Percentiles rank a stretch among this genome's conserved stretches.
These are phyloP conservation scores for Areca catechu DNA, from an alignment of 176 grass and related monocot genomes.

Conservation along the genomic window DNA sequence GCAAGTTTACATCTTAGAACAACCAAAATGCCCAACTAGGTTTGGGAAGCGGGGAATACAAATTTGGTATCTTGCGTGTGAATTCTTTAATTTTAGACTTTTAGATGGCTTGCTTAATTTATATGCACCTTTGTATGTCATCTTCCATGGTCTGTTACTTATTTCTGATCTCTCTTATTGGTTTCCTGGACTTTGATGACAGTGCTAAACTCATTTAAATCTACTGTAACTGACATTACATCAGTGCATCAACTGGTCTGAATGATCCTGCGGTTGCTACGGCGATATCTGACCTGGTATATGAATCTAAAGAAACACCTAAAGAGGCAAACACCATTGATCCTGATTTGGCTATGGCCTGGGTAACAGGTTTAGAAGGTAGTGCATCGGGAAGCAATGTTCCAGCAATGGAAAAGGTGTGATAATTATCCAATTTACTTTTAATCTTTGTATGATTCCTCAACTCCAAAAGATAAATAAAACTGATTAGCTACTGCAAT, in stretches of 20 bases:
- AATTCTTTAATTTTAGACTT: too few relatives aligned
- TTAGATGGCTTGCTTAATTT: too few relatives aligned
- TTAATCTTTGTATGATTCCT: slow-evolving; percentile 4
- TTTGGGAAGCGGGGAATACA: too few relatives aligned
- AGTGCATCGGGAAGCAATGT: slow-evolving; percentile 77
- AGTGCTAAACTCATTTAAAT: slow-evolving; percentile 93
- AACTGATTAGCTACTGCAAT: too few relatives aligned
- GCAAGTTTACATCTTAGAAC: too few relatives aligned
- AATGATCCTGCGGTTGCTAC: slow-evolving; percentile 95
- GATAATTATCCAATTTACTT: slow-evolving; percentile 20
- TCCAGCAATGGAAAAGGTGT: slow-evolving; percentile 86
- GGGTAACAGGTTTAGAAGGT: slow-evolving; percentile 95
- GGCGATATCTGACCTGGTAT: slow-evolving; percentile 94
- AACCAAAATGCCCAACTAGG: too few relatives aligned
- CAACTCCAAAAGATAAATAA: too few relatives aligned
- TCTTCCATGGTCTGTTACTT: neutral
- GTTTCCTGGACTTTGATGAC: slow-evolving; percentile 29
- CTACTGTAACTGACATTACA: slow-evolving; percentile 91
- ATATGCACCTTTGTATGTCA: too few relatives aligned
- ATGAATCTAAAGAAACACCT: slow-evolving; percentile 64
- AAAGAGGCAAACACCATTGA: slow-evolving; percentile 74
- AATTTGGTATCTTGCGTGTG: too few relatives aligned
- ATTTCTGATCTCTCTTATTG: neutral
- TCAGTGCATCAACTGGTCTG: slow-evolving; percentile 71
- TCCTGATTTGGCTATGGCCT: slow-evolving; percentile 96